phyloP scores from a whole-genome alignment of 257 asterid genomes.

The Solanum pinnatisectum region DNA sequence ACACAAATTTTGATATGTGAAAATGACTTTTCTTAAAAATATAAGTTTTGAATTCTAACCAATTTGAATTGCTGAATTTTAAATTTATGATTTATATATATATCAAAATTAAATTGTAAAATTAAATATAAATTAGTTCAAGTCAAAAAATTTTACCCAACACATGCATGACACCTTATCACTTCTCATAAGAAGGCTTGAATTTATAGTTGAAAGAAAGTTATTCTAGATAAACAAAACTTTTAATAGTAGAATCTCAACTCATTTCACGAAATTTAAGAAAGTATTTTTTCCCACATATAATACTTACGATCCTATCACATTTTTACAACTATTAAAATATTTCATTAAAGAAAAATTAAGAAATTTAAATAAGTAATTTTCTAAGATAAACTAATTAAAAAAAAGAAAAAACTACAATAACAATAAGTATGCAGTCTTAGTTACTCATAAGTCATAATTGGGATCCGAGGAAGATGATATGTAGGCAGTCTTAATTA shows the following conservation, averaged over 20 bases:
- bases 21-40: background rate
- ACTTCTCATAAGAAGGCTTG: background rate
- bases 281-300: background rate
- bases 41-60: background rate
- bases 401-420: background rate
- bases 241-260: background rate
- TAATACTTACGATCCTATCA: background rate
- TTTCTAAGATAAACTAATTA: background rate
- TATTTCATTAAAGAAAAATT: background rate
- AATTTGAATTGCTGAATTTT: background rate
- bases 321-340: background rate
- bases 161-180: background rate
- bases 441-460: background rate
- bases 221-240: background rate
- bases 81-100: background rate
- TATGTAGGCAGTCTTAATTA: background rate
- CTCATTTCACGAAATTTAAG: background rate
- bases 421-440: background rate
- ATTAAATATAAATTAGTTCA: background rate
- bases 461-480: rapidly evolving
- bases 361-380: background rate
- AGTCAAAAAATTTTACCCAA: background rate
- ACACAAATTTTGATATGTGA: background rate
- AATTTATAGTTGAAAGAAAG: background rate
- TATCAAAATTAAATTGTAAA: background rate